Conservation (phyloP, 176 grass and related monocot genomes). For the Dendrocalamus sinicus region DNA sequence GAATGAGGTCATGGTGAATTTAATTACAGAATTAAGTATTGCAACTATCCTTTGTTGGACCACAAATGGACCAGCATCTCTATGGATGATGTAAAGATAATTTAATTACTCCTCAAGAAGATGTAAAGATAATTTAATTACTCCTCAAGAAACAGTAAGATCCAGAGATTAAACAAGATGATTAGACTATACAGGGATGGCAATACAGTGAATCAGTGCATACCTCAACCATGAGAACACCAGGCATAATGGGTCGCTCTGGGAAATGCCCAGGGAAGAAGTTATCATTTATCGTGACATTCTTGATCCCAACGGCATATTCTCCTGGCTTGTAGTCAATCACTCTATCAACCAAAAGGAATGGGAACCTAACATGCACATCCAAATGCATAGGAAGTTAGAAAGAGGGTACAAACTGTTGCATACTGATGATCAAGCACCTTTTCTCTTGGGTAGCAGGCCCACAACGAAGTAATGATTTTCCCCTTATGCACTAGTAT, state of each 20-base stretch:
- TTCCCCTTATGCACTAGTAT: not conserved
- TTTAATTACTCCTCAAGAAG: not conserved
- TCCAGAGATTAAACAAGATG: conserved; percentile 5
- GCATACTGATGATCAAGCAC: not conserved
- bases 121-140: not conserved
- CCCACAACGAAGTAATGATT: not conserved
- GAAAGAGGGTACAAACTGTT: not conserved
- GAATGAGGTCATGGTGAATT: not conserved
- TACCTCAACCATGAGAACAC: not conserved
- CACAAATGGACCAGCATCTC: too few species aligned
- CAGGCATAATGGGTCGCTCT: conserved; percentile 35
- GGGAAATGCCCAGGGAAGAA: conserved; percentile 67
- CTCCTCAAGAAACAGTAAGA: not conserved
- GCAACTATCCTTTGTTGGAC: not conserved
- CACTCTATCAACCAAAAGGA: conserved; percentile 81
- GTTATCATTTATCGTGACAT: conserved; percentile 87
- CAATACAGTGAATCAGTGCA: not conserved
- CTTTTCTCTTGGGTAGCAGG: not conserved
- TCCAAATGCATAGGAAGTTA: conserved; percentile 16
- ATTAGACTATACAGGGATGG: not conserved
- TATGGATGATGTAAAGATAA: not conserved
- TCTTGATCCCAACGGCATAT: conserved; percentile 62
- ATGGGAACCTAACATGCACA: conserved; percentile 58
- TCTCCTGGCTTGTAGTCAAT: conserved; percentile 70
- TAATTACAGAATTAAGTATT: conserved; percentile 15